These are phyloP conservation scores for Stephanodiscus triporus DNA, from an alignment of 108 stramenopile species.

Conservation along the genomic window DNA sequence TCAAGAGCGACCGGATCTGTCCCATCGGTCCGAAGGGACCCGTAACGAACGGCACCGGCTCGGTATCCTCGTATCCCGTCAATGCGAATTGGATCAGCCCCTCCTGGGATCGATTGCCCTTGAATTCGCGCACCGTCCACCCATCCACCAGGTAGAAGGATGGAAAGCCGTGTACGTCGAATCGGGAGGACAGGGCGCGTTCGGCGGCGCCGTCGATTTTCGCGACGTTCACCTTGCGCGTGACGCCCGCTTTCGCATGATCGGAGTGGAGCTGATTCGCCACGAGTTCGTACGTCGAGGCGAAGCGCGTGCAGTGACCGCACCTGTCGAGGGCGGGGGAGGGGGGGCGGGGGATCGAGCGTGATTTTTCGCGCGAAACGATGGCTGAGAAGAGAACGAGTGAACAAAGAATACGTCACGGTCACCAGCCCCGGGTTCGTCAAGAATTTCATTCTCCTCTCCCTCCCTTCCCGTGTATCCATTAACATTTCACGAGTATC, in stretches of 20 bases:
- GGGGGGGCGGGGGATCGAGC: constrained; percentile 1
- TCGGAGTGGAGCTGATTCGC: constrained; percentile 61
- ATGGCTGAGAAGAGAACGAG: no score
- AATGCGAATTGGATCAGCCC: constrained; percentile 68
- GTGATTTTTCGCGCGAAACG: not conserved
- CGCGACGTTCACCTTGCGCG: constrained; percentile 72
- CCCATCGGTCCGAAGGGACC: constrained; percentile 83
- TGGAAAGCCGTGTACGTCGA: constrained; percentile 75
- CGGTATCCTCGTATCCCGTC: constrained; percentile 40
- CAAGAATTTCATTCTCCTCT: no score
- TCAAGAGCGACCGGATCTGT: constrained; percentile 59
- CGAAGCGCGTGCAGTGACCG: constrained; percentile 70
- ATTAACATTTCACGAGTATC: no score
- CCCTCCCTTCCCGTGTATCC: no score
- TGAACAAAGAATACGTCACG: no score
- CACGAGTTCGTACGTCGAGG: constrained; percentile 59
- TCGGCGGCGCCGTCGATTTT: constrained; percentile 79
- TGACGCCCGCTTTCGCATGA: not conserved
- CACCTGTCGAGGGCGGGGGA: constrained; percentile 44
- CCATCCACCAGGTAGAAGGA: constrained; percentile 80
- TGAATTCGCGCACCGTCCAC: constrained; percentile 75
- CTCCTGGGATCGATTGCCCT: constrained; percentile 54
- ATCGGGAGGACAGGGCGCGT: constrained; percentile 64
- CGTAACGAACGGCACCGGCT: constrained; percentile 44
- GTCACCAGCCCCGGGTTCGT: no score